Evolutionary conservation across 179 eudicot genomes (phyloP), one percentile per base, ranked within the genome.

Genomic region (Kewa caespitosa): DNA sequence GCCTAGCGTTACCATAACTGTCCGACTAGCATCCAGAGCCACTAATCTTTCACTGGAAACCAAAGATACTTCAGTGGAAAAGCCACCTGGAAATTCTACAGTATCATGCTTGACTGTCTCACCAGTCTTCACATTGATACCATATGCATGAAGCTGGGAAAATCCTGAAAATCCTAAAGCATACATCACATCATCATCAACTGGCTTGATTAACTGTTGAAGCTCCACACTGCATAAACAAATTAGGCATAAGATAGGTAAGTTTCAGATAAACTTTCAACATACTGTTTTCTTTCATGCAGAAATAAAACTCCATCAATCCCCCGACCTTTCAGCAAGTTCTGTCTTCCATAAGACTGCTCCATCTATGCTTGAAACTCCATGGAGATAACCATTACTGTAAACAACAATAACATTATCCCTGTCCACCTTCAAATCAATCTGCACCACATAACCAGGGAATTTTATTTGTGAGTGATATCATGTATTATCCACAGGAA

Each of bases 361-460:
- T 31, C 99, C 99, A 86, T 94, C 99, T 77, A 96, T 78, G 85
- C 98, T 90, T 78, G 99, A 90, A 81, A 94, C 79, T 38, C 94
- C 99, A 85, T 89, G 91, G 74, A 96, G 85, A 71, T 78, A 82
- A 73, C 92, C 92, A 74, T 86, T 87, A 64, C 98, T 86, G 80
- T 90, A 89, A 82, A 89, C 87, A 80, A 96, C 74, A 73, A 94
- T 84, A 69, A 81, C 66, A 81, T 80, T 86, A 54, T 90, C 98
- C 85, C 82, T 90, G 72, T 86, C 92, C 67, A 80, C 82, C 81
- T 90, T 91, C 84, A 88, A 84, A 84, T 85, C 89, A 72, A 84
- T 79, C 98, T 95, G 90, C 78, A 81, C 17, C 76, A 81, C 37
- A 70, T 30, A 70, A 38, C 61, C 50, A 70, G 59, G 15, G 33